Percentiles rank a stretch among this genome's conserved stretches.
Evolutionary conservation across 805 yeast species (phyloP).

Genomic region (Ogataea glucozyma): DNA sequence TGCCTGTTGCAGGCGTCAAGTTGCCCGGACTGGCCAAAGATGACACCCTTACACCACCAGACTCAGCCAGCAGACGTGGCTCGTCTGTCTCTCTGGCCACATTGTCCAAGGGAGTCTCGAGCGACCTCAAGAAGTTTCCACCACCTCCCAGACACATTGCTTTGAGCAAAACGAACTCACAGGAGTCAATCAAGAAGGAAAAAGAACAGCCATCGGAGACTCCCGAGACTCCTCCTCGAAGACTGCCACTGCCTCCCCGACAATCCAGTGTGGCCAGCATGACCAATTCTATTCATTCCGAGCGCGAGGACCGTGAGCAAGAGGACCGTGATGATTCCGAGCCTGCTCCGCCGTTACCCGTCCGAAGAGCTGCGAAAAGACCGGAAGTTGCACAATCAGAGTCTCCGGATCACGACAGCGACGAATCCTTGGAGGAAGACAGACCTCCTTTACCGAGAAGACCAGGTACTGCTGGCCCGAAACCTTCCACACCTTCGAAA

Average conservation of each 20-base stretch:
- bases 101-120: conserved; percentile 2
- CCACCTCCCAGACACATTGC: conserved; percentile 26
- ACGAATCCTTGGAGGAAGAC: conserved; percentile 19
- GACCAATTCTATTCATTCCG: too few relatives aligned
- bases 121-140: conserved; percentile 16
- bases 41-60: neutral
- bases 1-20: conserved; percentile 4
- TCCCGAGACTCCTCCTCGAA: conserved; percentile 2
- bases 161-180: conserved; percentile 9
- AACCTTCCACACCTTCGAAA: neutral
- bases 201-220: neutral
- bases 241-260: conserved; percentile 13
- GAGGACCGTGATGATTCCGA: too few relatives aligned
- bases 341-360: neutral
- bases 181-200: neutral
- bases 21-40: conserved; percentile 12
- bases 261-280: conserved; percentile 2
- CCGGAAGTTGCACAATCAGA: too few relatives aligned
- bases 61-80: conserved; percentile 2
- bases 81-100: neutral
- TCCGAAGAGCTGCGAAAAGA: neutral
- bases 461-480: conserved; percentile 7
- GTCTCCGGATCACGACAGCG: neutral
- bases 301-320: too few relatives aligned
- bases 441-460: conserved; percentile 30